phyloP scores from a whole-genome alignment of 1,284 basidiomycete species.

The Pisolithus thermaeus region DNA sequence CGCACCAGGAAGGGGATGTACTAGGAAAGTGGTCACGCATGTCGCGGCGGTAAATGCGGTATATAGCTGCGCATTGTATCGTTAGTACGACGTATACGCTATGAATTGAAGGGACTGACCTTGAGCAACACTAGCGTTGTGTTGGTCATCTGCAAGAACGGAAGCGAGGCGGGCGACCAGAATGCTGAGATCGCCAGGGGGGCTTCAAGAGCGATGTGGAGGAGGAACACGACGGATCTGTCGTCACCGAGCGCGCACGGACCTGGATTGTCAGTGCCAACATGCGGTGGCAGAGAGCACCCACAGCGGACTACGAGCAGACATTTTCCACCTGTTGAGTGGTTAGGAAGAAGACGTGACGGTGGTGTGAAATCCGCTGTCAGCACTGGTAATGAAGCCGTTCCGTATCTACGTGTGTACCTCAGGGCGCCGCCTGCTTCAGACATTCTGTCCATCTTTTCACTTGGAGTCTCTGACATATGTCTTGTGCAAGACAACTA shows the following conservation, averaged over 20 bases:
- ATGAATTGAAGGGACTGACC: conserved; percentile 32
- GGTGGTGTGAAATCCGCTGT: neutral
- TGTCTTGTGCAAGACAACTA: no score
- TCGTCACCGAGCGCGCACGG: no score
- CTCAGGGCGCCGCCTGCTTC: no score
- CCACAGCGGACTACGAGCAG: conserved; percentile 32
- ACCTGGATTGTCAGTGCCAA: no score
- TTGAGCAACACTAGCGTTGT: conserved; percentile 72
- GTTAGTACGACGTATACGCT: neutral
- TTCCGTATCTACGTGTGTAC: no score
- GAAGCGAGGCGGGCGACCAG: conserved; percentile 54
- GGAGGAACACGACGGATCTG: conserved; percentile 64
- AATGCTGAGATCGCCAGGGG: conserved; percentile 72
- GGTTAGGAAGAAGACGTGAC: neutral
- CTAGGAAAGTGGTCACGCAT: conserved; percentile 55
- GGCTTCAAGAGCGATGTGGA: conserved; percentile 73
- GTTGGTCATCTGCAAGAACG: conserved; percentile 76
- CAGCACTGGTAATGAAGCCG: neutral
- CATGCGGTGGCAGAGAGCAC: conserved; percentile 4
- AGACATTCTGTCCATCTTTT: no score
- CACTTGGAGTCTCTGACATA: no score
- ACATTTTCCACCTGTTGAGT: neutral
- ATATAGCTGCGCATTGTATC: conserved; percentile 44
- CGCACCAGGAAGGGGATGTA: conserved; percentile 60
- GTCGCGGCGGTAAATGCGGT: conserved; percentile 52